Evolutionary conservation across 495 filamentous ascomycete genomes (phyloP).

Genomic region (Trichocladium antarcticum): DNA sequence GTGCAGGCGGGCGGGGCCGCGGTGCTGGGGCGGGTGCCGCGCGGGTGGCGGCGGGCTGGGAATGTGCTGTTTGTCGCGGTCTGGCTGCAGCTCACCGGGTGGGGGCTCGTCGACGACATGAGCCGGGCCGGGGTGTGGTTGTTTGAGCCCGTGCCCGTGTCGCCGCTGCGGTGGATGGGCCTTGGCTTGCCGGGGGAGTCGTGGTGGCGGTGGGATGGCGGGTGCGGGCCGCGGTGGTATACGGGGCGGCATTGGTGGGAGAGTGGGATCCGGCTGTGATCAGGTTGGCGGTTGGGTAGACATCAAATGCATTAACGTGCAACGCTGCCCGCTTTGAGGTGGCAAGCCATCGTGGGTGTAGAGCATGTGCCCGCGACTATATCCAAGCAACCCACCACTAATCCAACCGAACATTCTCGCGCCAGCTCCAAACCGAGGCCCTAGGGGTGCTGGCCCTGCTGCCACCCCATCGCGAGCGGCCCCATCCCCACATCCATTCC

Average conservation of each 20-base stretch:
- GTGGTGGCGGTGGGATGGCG: conserved; percentile 46
- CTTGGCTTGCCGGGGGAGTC: conserved; percentile 41
- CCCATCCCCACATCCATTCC: no score
- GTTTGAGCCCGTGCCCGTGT: conserved; percentile 59
- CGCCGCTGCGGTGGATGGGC: conserved; percentile 44
- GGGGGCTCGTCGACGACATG: conserved; percentile 51
- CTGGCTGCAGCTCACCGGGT: conserved; percentile 50
- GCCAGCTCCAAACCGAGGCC: no score
- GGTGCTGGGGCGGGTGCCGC: conserved; percentile 19
- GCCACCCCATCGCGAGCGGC: no score
- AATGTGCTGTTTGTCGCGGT: conserved; percentile 43
- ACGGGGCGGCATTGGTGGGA: conserved; percentile 52
- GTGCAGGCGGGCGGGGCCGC: conserved; percentile 31
- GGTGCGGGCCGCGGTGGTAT: conserved; percentile 38
- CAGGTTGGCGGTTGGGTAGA: no score
- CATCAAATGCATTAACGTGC: no score
- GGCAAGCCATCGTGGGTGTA: no score
- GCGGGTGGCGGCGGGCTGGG: conserved; percentile 31
- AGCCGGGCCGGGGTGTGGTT: conserved; percentile 50
- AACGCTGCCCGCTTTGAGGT: no score
- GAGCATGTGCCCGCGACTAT: no score
- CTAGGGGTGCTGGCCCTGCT: no score
- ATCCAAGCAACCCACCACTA: no score
- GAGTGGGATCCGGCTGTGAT: conserved; percentile 42
- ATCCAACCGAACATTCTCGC: no score